A percentile compares a stretch with the other conserved stretches of the same genome.
These are phyloP conservation scores for Carex pumila DNA, from an alignment of 176 grass and related monocot genomes.

Conservation along the genomic window DNA sequence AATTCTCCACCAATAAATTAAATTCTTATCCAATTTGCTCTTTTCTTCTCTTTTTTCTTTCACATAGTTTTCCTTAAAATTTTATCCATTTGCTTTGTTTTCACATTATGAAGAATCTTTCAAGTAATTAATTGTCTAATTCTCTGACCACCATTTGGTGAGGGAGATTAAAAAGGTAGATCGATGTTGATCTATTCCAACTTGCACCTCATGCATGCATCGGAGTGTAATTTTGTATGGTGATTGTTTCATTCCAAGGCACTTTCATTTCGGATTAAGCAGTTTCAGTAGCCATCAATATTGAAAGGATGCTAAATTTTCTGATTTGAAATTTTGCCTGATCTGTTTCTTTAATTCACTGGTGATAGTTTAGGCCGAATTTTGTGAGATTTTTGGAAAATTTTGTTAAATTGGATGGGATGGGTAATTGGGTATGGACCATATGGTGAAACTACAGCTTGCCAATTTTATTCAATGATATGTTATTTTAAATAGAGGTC, in stretches of 20 bases:
- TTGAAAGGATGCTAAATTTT: neutral
- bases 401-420: too few relatives aligned
- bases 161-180: too few relatives aligned
- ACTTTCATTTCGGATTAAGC: neutral
- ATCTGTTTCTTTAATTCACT: too few relatives aligned
- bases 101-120: neutral
- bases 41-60: neutral
- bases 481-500: too few relatives aligned
- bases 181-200: neutral
- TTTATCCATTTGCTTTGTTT: neutral
- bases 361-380: too few relatives aligned
- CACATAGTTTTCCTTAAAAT: neutral
- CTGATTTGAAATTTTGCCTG: too few relatives aligned
- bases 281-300: neutral
- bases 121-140: neutral
- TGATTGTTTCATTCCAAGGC: slow-evolving; percentile 5
- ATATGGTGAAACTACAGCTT: too few relatives aligned
- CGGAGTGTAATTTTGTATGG: neutral
- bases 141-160: neutral
- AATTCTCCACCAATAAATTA: neutral
- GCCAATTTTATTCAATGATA: too few relatives aligned
- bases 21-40: slow-evolving; percentile 5
- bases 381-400: too few relatives aligned
- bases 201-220: neutral
- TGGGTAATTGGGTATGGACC: too few relatives aligned